Conservation (phyloP, 2,329 filamentous ascomycete species). For the Microsporum audouinii region DNA sequence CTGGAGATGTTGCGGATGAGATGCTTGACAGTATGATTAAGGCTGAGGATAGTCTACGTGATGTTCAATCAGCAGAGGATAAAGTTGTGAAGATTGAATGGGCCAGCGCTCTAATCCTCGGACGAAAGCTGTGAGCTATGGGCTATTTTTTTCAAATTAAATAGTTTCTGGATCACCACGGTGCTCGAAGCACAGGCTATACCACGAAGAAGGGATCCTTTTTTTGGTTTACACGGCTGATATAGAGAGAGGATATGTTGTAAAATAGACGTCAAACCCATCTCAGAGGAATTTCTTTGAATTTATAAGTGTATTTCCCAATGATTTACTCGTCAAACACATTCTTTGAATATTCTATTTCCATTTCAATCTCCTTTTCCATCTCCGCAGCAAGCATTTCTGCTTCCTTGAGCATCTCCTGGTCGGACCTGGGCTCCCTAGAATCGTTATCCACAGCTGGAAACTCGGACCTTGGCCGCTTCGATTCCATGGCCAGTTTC, state of each 20-base stretch:
- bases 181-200: not conserved
- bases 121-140: not conserved
- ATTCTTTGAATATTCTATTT: not conserved
- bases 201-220: not conserved
- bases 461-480: constrained; percentile 34
- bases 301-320: not conserved
- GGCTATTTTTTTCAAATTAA: not conserved
- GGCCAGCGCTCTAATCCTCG: constrained; percentile 5
- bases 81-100: constrained; percentile 5
- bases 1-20: constrained; percentile 51
- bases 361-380: constrained; percentile 26
- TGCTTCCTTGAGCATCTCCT: constrained; percentile 73
- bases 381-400: constrained; percentile 50
- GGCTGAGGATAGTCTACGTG: constrained; percentile 41
- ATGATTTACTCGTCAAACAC: not conserved
- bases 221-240: not conserved
- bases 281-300: not conserved
- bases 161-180: not conserved
- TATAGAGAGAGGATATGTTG: not conserved
- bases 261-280: not conserved
- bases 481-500: constrained; percentile 16
- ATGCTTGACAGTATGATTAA: constrained; percentile 49
- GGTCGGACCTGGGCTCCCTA: constrained; percentile 53
- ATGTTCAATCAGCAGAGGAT: constrained; percentile 11
- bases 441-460: constrained; percentile 60